These are phyloP conservation scores for Lagenaria siceraria DNA, from an alignment of 306 rosid genomes.

Conservation along the genomic window DNA sequence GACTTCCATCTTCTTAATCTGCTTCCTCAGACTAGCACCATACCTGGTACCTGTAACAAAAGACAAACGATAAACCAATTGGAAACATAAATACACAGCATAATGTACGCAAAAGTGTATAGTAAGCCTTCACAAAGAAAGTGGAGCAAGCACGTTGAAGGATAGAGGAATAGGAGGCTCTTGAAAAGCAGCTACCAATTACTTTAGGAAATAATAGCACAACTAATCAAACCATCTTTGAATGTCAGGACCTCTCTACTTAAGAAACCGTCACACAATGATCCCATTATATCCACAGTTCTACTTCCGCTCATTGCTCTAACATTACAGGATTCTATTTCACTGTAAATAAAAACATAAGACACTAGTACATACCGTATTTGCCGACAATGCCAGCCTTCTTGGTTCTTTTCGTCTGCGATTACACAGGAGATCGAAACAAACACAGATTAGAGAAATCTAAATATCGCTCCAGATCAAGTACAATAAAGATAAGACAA, in stretches of 20 bases:
- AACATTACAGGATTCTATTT: neutral
- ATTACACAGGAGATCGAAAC: neutral
- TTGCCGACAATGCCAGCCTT: constrained; percentile 84
- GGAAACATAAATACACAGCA: neutral
- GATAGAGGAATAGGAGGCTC: neutral
- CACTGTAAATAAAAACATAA: neutral
- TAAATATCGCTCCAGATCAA: neutral
- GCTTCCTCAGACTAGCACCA: constrained; percentile 89
- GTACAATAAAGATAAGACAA: neutral
- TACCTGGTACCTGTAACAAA: constrained; percentile 51
- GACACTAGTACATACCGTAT: constrained; percentile 38
- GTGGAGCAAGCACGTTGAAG: neutral
- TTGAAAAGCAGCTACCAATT: neutral
- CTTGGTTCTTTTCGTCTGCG: constrained; percentile 83
- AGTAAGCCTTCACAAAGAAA: neutral
- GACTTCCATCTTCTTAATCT: constrained; percentile 83
- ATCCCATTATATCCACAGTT: neutral
- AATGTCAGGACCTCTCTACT: neutral
- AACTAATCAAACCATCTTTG: neutral
- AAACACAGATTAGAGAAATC: neutral
- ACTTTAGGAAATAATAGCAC: neutral
- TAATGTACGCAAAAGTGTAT: neutral
- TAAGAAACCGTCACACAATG: neutral
- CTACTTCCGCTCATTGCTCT: neutral
- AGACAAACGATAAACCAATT: neutral